Evolutionary conservation across 1,284 basidiomycete species (phyloP).

Genomic region (Coniferiporia sulphurascens): DNA sequence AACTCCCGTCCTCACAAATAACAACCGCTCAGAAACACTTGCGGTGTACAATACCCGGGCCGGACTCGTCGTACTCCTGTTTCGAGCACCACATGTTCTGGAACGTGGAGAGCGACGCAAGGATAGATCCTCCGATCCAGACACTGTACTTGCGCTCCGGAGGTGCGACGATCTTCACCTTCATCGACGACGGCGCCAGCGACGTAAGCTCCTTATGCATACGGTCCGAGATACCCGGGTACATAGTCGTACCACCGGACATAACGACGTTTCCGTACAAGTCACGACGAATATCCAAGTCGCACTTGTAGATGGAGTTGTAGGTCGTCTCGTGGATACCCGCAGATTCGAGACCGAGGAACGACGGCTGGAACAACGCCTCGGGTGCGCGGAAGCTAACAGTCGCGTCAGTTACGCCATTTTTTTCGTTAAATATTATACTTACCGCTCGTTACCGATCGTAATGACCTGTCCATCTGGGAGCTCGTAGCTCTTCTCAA

Average conservation of each 20-base stretch:
- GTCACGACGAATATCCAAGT: constrained; percentile 81
- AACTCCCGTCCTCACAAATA: too few relatives aligned
- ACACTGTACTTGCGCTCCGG: constrained; percentile 94
- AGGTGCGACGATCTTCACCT: constrained; percentile 93
- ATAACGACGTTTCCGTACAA: constrained; percentile 93
- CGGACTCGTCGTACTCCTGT: constrained; percentile 88
- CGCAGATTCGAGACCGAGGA: constrained; percentile 88
- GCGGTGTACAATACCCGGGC: constrained; percentile 82
- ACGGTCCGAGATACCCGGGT: constrained; percentile 94
- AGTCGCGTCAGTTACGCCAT: constrained; percentile 14
- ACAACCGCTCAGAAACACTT: constrained; percentile 26
- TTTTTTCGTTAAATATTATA: constrained; percentile 10
- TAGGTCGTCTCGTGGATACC: constrained; percentile 97
- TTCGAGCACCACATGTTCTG: constrained; percentile 92
- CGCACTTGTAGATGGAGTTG: constrained; percentile 84
- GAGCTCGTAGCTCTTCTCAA: constrained; percentile 95
- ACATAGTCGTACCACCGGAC: constrained; percentile 97
- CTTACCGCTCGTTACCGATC: constrained; percentile 88
- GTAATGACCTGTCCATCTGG: constrained; percentile 97
- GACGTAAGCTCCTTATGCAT: constrained; percentile 97
- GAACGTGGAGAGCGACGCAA: constrained; percentile 95
- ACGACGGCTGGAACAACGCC: constrained; percentile 94
- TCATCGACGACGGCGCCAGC: constrained; percentile 83
- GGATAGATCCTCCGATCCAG: constrained; percentile 99
- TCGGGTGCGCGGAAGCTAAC: constrained; percentile 91